Conservation (phyloP, 768 basidiomycete species). For the Leccinum longicurvipes region DNA sequence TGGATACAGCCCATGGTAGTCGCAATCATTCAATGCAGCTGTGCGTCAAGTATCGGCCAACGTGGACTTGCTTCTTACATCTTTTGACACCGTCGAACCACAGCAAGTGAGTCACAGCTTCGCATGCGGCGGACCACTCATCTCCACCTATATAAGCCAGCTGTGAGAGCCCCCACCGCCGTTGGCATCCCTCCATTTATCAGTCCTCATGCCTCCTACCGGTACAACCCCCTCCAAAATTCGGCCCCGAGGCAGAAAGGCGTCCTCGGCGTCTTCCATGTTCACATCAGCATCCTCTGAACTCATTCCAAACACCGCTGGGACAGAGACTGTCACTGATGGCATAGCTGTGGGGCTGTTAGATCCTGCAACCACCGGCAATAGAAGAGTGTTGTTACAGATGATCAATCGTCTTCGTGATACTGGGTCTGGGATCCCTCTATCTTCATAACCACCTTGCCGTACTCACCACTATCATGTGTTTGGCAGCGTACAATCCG, state of each 20-base stretch:
- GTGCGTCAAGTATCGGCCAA: neutral
- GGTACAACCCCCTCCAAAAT: neutral
- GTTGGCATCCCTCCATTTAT: too few species aligned
- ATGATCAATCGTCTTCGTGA: slow-evolving; percentile 56
- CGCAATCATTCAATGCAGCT: neutral
- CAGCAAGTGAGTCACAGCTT: slow-evolving; percentile 6
- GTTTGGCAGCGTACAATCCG: slow-evolving; percentile 52
- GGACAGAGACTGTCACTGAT: neutral
- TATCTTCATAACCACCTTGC: neutral
- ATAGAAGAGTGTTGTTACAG: slow-evolving; percentile 52
- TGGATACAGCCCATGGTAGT: neutral
- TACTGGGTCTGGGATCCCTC: slow-evolving; percentile 47
- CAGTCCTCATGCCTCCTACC: neutral
- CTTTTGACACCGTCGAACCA: too few species aligned
- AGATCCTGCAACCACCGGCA: slow-evolving; percentile 39
- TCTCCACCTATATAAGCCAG: slow-evolving; percentile 12
- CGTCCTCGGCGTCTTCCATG: neutral
- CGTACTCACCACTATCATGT: neutral
- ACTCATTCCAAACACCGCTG: neutral
- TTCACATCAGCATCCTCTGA: neutral
- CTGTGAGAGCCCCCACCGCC: too few species aligned
- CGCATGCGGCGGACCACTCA: neutral
- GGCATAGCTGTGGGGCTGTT: slow-evolving; percentile 49
- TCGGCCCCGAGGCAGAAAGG: neutral
- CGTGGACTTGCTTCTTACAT: too few species aligned